These are phyloP conservation scores for Pneumocystis sp. DNA, from an alignment of 1,139 yeast genomes.

Conservation along the genomic window DNA sequence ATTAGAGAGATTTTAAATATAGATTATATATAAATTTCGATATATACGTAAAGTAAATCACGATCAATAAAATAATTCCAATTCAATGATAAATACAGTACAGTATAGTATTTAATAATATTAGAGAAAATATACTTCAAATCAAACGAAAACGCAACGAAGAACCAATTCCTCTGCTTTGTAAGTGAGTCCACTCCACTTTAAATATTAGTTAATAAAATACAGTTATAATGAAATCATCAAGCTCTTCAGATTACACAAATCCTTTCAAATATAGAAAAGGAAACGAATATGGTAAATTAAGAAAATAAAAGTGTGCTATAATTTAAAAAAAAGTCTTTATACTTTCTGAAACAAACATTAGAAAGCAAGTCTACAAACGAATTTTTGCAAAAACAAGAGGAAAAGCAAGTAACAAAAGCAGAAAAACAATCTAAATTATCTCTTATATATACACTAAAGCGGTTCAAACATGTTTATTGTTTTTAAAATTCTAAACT, in stretches of 20 bases:
- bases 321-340: neutral
- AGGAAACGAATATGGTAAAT: neutral
- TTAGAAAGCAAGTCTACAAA: neutral
- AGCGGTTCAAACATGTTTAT: neutral
- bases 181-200: neutral
- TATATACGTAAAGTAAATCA: neutral
- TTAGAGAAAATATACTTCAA: neutral
- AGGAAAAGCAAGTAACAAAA: neutral
- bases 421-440: neutral
- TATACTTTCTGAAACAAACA: neutral
- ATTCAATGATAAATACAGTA: neutral
- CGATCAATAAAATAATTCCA: neutral
- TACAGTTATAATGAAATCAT: neutral
- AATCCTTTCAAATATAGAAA: neutral
- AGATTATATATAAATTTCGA: too few species aligned
- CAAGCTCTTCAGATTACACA: neutral
- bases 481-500: neutral
- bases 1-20: too few species aligned
- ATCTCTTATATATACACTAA: neutral
- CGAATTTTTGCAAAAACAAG: neutral
- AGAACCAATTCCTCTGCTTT: neutral
- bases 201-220: neutral
- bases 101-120: neutral
- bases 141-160: neutral
- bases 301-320: neutral